phyloP scores from a whole-genome alignment of 2,329 filamentous ascomycete genomes.

The Colletotrichum melonis region DNA sequence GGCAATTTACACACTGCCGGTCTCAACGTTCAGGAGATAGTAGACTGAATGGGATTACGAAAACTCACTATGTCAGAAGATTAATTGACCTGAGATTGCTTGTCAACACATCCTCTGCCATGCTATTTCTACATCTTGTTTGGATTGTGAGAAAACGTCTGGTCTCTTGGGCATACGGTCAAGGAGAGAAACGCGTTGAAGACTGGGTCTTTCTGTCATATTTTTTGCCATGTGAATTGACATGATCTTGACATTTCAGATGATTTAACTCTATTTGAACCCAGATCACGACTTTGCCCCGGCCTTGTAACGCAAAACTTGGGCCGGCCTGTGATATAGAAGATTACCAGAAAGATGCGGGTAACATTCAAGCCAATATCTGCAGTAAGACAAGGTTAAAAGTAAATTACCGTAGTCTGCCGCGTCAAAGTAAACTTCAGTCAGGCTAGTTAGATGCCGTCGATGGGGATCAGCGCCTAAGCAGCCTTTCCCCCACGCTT shows the following conservation, averaged over 20 bases:
- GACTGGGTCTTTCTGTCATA: neutral
- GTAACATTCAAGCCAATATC: neutral
- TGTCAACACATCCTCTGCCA: neutral
- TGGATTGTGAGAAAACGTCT: neutral
- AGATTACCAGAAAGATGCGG: too few species aligned
- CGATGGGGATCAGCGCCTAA: neutral
- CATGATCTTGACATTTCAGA: too few species aligned
- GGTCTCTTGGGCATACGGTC: neutral
- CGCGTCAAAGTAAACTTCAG: constrained; percentile 14
- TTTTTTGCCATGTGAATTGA: neutral
- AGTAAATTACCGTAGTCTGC: neutral
- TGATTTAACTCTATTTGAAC: neutral
- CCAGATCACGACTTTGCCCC: neutral
- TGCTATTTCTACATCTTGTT: neutral
- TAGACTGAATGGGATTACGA: neutral
- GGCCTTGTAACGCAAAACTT: neutral
- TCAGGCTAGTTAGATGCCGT: neutral
- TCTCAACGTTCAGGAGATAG: neutral
- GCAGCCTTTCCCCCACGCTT: constrained; percentile 19
- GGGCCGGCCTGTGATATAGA: neutral
- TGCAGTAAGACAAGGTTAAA: neutral
- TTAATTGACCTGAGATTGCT: neutral
- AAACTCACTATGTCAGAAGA: neutral
- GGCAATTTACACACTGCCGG: neutral
- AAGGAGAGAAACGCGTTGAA: neutral